A percentile compares a stretch with the other conserved stretches of the same genome.
phyloP scores from a whole-genome alignment of 257 asterid species.

The Solanum pimpinellifolium region DNA sequence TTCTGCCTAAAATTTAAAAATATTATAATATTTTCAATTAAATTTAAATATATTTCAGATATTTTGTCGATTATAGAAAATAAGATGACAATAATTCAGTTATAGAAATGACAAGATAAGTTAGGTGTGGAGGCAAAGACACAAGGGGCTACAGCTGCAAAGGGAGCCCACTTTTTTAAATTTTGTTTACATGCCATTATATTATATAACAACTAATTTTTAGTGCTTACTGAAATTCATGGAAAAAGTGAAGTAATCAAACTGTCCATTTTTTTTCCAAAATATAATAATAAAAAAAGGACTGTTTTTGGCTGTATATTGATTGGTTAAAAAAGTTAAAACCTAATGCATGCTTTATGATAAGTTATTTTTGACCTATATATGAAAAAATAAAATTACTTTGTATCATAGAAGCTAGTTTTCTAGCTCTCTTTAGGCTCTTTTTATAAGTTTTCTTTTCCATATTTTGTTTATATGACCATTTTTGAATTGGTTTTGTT shows the following conservation, averaged over 20 bases:
- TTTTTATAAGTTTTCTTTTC: not conserved
- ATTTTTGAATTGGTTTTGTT: not conserved
- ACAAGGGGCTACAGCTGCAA: slow-evolving; percentile 18
- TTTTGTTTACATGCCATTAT: slow-evolving; percentile 2
- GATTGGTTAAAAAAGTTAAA: not conserved
- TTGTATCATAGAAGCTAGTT: not conserved
- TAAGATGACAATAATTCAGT: slow-evolving; percentile 17
- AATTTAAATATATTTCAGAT: no score
- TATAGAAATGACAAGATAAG: slow-evolving; percentile 28
- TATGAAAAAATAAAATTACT: no score
- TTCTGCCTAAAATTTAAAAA: no score
- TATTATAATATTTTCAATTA: rapidly evolving
- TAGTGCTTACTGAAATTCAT: not conserved
- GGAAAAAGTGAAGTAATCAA: not conserved
- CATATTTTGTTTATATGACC: not conserved
- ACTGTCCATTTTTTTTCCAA: not conserved
- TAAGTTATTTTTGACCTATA: not conserved
- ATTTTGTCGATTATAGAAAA: not conserved
- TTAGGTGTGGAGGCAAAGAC: slow-evolving; percentile 6
- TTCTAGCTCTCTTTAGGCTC: not conserved
- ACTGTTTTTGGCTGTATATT: not conserved
- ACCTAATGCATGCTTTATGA: not conserved
- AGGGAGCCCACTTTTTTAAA: slow-evolving; percentile 17
- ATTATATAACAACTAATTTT: slow-evolving; percentile 4
- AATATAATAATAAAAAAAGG: not conserved